These are phyloP conservation scores for Agrocybe praecox DNA, from an alignment of 768 basidiomycete species.

Conservation along the genomic window DNA sequence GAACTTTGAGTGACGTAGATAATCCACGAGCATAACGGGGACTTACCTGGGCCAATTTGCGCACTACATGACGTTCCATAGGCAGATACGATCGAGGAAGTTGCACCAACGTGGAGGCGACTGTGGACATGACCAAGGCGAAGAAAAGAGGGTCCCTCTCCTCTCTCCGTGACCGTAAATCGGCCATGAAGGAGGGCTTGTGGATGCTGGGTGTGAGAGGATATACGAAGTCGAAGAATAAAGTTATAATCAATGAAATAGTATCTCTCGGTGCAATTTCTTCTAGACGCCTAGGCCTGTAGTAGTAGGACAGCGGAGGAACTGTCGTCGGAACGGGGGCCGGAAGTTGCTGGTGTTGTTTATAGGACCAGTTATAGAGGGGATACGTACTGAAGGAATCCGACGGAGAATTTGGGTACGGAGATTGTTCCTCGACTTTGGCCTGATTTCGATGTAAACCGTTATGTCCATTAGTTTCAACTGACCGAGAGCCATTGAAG, in stretches of 20 bases:
- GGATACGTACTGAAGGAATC: slow-evolving; percentile 69
- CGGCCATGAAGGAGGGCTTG: slow-evolving; percentile 91
- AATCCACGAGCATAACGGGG: slow-evolving; percentile 6
- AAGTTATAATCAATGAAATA: slow-evolving; percentile 77
- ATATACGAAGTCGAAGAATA: slow-evolving; percentile 95
- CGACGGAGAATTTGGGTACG: slow-evolving; percentile 38
- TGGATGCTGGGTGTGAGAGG: slow-evolving; percentile 90
- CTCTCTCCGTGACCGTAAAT: slow-evolving; percentile 76
- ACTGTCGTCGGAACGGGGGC: slow-evolving; percentile 47
- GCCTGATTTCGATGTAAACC: slow-evolving; percentile 32
- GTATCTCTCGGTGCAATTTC: slow-evolving; percentile 82
- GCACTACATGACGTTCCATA: slow-evolving; percentile 83
- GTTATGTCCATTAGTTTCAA: slow-evolving; percentile 38
- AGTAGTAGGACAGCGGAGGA: slow-evolving; percentile 73
- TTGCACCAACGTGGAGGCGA: slow-evolving; percentile 87
- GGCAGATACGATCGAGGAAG: slow-evolving; percentile 88
- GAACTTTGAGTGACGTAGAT: slow-evolving; percentile 2
- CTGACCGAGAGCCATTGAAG: slow-evolving; percentile 38
- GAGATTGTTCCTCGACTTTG: slow-evolving; percentile 45
- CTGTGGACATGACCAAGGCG: slow-evolving; percentile 86
- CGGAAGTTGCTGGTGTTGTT: slow-evolving; percentile 53
- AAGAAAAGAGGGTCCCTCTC: slow-evolving; percentile 91
- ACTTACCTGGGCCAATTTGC: slow-evolving; percentile 70
- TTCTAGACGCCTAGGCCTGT: slow-evolving; percentile 76
- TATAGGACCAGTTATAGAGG: slow-evolving; percentile 71